Base-by-base conservation (phyloP, 495 filamentous ascomycete species). In the Glarea lozoyensis region DNA sequence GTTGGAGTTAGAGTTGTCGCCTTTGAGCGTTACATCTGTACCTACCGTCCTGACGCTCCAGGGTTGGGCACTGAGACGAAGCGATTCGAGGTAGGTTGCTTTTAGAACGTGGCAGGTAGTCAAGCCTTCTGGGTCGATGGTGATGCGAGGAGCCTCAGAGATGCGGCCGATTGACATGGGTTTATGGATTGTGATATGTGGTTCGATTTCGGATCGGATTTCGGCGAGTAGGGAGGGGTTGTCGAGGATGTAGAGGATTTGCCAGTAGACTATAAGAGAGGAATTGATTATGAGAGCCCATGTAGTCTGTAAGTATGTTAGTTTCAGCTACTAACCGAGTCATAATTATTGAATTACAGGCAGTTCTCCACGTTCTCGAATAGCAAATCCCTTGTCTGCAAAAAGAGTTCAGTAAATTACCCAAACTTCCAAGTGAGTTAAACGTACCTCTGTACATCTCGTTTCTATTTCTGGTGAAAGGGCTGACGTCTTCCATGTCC, bases 251-350 rank as follows among this genome's bases (percentile, higher is more conserved):
- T 67, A 75, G 12, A 76, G 49, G 15, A 79, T 37, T 35, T 67
- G 66, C 76, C 76, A 82, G 52, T 75, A 81, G 2, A 65, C 34
- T 71, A 50, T 57, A 22, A 67, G 63, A 11, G 69, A 63, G 1
- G 66, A 56, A 42, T 80, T 70, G 9, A 67, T 69, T 42, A 70
- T 67, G 45, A 75, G 54, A 15, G 67, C 67, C 70, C 76, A 81
- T 10, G 78, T 51, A 16, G 79, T 50, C 50, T 54, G 33, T 20
- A 2, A 12, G 35, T 29, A n/a, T 20, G 11, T 37, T 32, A 36
- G 4, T 42, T 10, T 43, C 12, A 16, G 10, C 2, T 15, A 13
- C 40, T 25, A 37, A 20, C 15, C 22, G 13, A 37, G 21, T 29
- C 18, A 11, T 22, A n/a, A 40, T 11, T 23, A 18, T 7, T 30